A percentile compares a stretch with the other conserved stretches of the same genome.
Evolutionary conservation across 257 asterid genomes (phyloP).

Genomic region (Solanum piurae): DNA sequence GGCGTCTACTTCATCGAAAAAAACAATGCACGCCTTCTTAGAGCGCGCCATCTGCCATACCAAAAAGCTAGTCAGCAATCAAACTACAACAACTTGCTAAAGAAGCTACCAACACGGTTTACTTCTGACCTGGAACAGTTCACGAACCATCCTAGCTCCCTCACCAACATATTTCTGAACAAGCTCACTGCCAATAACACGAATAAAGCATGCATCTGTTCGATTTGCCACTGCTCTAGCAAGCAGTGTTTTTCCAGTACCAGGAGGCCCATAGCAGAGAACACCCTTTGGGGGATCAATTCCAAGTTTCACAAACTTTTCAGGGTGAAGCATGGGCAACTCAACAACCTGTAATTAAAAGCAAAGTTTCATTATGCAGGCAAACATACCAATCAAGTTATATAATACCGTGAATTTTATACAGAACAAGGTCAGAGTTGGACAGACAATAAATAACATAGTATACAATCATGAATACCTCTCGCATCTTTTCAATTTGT

Average conservation of each 20-base stretch:
- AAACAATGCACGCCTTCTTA: constrained; percentile 93
- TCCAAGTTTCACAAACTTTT: constrained; percentile 91
- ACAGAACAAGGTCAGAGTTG: not conserved
- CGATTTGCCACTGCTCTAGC: constrained; percentile 98
- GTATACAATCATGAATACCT: constrained; percentile 31
- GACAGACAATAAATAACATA: not conserved
- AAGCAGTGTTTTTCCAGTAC: constrained; percentile 90
- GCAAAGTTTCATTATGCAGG: not conserved
- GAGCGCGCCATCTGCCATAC: constrained; percentile 92
- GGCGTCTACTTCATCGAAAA: constrained; percentile 95
- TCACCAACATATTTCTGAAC: constrained; percentile 98
- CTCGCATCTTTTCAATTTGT: constrained; percentile 98
- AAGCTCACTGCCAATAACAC: constrained; percentile 97
- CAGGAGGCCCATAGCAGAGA: constrained; percentile 96
- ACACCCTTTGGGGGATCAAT: constrained; percentile 99
- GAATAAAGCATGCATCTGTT: constrained; percentile 95
- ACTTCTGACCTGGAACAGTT: constrained; percentile 70
- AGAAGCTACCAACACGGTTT: not conserved
- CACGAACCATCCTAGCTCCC: constrained; percentile 99
- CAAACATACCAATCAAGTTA: not conserved
- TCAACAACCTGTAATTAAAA: constrained; percentile 65
- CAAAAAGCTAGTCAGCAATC: not conserved
- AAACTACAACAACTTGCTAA: not conserved
- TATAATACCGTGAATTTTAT: not conserved
- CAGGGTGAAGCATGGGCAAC: constrained; percentile 99